Percentiles rank a stretch among this genome's conserved stretches.
phyloP scores from a whole-genome alignment of 345 rosid species.

The Hibiscus syriacus region DNA sequence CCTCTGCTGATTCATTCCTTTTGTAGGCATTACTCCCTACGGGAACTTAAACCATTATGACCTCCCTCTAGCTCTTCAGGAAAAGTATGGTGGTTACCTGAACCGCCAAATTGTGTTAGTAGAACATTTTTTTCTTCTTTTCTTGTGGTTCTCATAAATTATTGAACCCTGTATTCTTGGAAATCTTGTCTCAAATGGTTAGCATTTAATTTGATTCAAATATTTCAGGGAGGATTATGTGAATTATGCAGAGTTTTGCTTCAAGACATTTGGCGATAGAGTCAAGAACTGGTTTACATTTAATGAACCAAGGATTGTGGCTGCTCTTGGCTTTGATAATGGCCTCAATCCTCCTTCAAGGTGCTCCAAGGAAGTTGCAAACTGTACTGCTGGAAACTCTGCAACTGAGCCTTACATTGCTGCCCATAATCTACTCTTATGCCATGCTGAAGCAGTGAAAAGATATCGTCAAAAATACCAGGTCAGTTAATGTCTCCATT shows the following conservation, averaged over 20 bases:
- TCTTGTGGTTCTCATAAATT: no score
- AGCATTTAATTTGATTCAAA: not conserved
- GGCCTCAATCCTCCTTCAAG: slow-evolving; percentile 50
- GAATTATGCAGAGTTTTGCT: slow-evolving; percentile 57
- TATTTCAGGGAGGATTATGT: slow-evolving; percentile 47
- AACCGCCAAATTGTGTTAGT: slow-evolving; percentile 5
- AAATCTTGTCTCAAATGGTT: no score
- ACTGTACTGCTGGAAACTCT: slow-evolving; percentile 44
- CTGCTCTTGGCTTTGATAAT: slow-evolving; percentile 51
- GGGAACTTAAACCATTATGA: slow-evolving; percentile 9
- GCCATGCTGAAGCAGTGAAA: slow-evolving; percentile 51
- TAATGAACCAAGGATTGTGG: slow-evolving; percentile 54
- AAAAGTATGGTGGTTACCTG: not conserved
- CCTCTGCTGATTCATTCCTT: not conserved
- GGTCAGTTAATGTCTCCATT: slow-evolving; percentile 8
- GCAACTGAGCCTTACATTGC: slow-evolving; percentile 41
- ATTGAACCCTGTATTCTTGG: not conserved
- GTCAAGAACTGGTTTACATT: slow-evolving; percentile 68
- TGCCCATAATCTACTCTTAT: slow-evolving; percentile 43
- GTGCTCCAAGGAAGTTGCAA: slow-evolving; percentile 45
- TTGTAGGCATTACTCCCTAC: slow-evolving; percentile 12
- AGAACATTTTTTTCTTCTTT: slow-evolving; percentile 26
- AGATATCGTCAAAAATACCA: slow-evolving; percentile 50
- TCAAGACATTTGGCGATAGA: slow-evolving; percentile 52
- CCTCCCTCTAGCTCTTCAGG: slow-evolving; percentile 12